Evolutionary conservation across 306 rosid species (phyloP).

Genomic region (Leucaena leucocephala): DNA sequence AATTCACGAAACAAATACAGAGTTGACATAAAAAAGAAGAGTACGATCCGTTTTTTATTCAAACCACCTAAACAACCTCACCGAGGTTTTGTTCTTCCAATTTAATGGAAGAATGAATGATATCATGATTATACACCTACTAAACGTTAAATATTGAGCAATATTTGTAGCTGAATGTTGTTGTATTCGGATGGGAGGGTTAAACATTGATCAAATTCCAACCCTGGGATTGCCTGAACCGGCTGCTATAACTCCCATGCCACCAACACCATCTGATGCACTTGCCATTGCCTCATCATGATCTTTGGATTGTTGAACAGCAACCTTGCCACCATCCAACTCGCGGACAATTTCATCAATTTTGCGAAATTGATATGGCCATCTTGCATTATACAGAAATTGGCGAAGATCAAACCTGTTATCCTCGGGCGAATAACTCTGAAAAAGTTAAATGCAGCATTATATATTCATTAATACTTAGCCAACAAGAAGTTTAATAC

Average conservation of each 20-base stretch:
- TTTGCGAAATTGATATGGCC: slow-evolving; percentile 89
- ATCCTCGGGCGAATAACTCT: slow-evolving; percentile 98
- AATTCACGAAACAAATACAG: not conserved
- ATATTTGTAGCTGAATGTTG: slow-evolving; percentile 20
- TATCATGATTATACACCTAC: not conserved
- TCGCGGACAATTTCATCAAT: slow-evolving; percentile 75
- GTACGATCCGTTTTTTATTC: not conserved
- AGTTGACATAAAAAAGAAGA: not conserved
- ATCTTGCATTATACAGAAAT: slow-evolving; percentile 79
- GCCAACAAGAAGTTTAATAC: not conserved
- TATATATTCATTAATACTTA: slow-evolving; percentile 29
- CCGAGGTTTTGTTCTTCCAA: not conserved
- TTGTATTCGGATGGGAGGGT: slow-evolving; percentile 19
- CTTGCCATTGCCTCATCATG: slow-evolving; percentile 49
- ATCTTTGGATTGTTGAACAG: slow-evolving; percentile 41
- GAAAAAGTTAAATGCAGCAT: slow-evolving; percentile 37
- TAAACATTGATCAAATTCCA: slow-evolving; percentile 51
- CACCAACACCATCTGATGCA: slow-evolving; percentile 58
- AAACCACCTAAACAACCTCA: not conserved
- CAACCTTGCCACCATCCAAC: slow-evolving; percentile 54
- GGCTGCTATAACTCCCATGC: slow-evolving; percentile 93
- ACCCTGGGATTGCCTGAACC: slow-evolving; percentile 94
- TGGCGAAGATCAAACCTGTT: slow-evolving; percentile 90
- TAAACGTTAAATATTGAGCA: too few relatives aligned
- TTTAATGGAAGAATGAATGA: not conserved